A percentile compares a stretch with the other conserved stretches of the same genome.
phyloP scores from a whole-genome alignment of 192 early-diverging fungal genomes.

The Umbelopsis vinacea region DNA sequence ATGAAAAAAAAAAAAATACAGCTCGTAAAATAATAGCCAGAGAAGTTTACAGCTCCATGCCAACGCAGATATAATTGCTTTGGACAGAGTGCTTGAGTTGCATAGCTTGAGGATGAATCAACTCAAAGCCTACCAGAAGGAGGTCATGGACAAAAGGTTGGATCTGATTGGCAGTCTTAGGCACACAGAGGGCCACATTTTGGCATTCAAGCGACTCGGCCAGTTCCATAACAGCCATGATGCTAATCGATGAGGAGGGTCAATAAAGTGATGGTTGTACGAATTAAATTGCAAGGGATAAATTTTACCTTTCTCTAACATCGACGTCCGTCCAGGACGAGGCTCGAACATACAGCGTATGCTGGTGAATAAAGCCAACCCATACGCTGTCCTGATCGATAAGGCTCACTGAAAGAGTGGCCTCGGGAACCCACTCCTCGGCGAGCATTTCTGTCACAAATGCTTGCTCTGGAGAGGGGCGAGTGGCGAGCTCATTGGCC shows the following conservation, averaged over 20 bases:
- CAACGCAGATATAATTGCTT: constrained; percentile 16
- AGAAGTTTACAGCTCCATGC: constrained; percentile 9
- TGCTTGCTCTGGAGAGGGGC: constrained; percentile 13
- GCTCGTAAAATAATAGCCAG: neutral
- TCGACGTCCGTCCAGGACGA: constrained; percentile 2
- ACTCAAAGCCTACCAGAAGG: constrained; percentile 9
- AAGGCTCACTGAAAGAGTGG: constrained; percentile 15
- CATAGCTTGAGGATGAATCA: neutral
- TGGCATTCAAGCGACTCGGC: constrained; percentile 3
- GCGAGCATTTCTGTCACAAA: constrained; percentile 22
- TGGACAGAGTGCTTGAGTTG: constrained; percentile 5
- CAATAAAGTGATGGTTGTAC: neutral
- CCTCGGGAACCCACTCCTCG: constrained; percentile 21
- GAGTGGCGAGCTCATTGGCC: constrained; percentile 12
- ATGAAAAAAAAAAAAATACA: neutral
- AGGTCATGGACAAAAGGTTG: constrained; percentile 7
- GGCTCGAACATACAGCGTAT: constrained; percentile 17
- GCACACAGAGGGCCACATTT: neutral
- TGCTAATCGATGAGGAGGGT: neutral
- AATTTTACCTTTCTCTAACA: constrained; percentile 16
- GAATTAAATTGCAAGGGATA: neutral
- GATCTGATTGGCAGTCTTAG: constrained; percentile 1
- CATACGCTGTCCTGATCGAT: constrained; percentile 21
- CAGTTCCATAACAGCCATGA: constrained; percentile 21
- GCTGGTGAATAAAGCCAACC: neutral